Evolutionary conservation across 768 basidiomycete species (phyloP).

Genomic region (Pisolithus microcarpus): DNA sequence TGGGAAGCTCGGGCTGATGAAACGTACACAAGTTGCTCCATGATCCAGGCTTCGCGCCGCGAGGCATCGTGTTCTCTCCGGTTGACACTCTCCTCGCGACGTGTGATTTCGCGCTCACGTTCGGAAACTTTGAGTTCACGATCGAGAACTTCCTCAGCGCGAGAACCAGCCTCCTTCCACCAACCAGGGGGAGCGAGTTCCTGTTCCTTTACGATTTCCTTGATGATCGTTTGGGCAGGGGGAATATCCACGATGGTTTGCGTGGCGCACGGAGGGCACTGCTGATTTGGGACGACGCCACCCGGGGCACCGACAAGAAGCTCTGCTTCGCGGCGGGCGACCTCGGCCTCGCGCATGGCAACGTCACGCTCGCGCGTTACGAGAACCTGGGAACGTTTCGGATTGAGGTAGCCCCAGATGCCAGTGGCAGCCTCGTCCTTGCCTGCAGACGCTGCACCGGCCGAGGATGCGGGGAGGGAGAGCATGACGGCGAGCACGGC

Average conservation of each 20-base stretch:
- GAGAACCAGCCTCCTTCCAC: conserved; percentile 58
- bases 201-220: conserved; percentile 81
- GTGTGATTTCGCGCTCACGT: conserved; percentile 78
- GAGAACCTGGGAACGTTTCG: conserved; percentile 75
- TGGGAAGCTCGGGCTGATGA: background rate
- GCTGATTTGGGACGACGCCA: conserved; percentile 56
- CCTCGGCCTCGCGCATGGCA: conserved; percentile 79
- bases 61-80: conserved; percentile 83
- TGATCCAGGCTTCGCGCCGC: conserved; percentile 83
- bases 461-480: conserved; percentile 59
- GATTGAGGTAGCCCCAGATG: conserved; percentile 68
- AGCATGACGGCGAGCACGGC: conserved; percentile 90
- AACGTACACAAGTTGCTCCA: conserved; percentile 85
- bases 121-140: conserved; percentile 82
- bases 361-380: conserved; percentile 74
- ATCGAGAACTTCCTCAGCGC: conserved; percentile 76
- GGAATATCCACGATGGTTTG: conserved; percentile 49
- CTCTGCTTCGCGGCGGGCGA: conserved; percentile 84
- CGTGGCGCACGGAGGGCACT: conserved; percentile 56
- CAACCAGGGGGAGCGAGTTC: conserved; percentile 75
- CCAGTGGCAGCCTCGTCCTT: conserved; percentile 40
- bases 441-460: conserved; percentile 23
- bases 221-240: conserved; percentile 75
- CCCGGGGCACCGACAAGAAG: conserved; percentile 77
- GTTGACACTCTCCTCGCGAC: conserved; percentile 79